Conservation (phyloP, 73 alveolate genomes). For the Symbiodinium pilosum region DNA sequence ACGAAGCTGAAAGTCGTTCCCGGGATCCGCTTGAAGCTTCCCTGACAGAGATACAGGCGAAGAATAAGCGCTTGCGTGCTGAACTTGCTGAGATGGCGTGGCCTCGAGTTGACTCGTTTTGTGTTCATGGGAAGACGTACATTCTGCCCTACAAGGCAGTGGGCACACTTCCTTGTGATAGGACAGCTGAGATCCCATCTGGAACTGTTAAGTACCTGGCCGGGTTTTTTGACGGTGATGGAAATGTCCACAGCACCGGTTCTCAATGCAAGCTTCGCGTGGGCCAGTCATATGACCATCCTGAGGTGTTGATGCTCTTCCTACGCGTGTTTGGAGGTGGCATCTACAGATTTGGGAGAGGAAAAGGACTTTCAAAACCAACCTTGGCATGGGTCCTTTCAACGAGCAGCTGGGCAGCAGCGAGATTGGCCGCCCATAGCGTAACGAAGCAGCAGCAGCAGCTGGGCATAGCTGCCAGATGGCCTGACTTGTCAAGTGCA, state of each 20-base stretch:
- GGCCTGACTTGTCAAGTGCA: background rate
- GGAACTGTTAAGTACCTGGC: background rate
- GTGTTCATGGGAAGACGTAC: no score
- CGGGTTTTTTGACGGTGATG: background rate
- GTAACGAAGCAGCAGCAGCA: background rate
- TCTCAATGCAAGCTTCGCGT: background rate
- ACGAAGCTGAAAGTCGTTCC: no score
- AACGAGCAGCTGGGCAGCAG: no score
- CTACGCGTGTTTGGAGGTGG: background rate
- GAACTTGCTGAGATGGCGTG: background rate
- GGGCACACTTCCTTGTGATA: no score
- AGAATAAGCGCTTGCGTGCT: background rate
- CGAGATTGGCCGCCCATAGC: background rate
- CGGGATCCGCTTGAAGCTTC: no score
- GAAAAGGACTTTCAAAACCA: background rate
- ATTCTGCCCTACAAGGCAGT: no score
- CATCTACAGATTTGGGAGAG: background rate
- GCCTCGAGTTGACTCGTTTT: background rate
- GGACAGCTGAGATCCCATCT: no score
- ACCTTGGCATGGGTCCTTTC: background rate
- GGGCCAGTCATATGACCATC: background rate
- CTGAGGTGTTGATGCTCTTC: background rate
- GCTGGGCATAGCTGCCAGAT: background rate
- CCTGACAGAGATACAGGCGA: no score
- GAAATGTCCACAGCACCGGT: background rate